phyloP scores from a whole-genome alignment of 108 stramenopile species.

The Schizochytrium sp. region DNA sequence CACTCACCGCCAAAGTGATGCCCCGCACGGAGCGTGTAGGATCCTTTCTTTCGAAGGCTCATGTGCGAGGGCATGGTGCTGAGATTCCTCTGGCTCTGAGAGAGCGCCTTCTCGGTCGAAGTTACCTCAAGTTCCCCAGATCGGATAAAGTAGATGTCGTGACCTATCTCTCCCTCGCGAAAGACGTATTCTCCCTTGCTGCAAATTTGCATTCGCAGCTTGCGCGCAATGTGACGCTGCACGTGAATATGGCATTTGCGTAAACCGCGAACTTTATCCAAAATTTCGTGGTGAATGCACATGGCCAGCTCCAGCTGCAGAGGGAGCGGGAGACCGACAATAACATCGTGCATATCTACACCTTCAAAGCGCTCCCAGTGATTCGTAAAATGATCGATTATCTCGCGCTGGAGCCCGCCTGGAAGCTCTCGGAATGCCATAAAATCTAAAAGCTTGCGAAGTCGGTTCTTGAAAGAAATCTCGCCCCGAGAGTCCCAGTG shows the following conservation, averaged over 20 bases:
- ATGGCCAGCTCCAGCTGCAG: conserved; percentile 7
- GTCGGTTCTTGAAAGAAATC: neutral
- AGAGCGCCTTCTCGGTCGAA: neutral
- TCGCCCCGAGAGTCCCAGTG: neutral
- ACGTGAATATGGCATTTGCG: conserved; percentile 7
- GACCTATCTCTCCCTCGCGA: neutral
- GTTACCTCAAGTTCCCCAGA: neutral
- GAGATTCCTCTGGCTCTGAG: neutral
- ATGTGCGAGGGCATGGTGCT: neutral
- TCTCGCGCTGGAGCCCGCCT: neutral
- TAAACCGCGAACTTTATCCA: neutral
- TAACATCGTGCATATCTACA: neutral
- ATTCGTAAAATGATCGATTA: neutral
- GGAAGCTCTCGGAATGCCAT: conserved; percentile 12
- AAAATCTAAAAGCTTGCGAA: neutral
- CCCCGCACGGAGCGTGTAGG: neutral
- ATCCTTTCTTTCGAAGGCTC: neutral
- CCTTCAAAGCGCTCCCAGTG: conserved; percentile 14
- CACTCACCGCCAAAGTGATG: neutral
- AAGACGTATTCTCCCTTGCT: neutral
- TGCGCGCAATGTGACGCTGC: neutral
- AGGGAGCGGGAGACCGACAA: neutral
- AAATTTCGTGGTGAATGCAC: neutral
- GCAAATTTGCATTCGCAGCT: neutral
- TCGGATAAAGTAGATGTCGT: neutral